These are phyloP conservation scores for Solanum pinnatisectum DNA, from an alignment of 257 asterid species.

Conservation along the genomic window DNA sequence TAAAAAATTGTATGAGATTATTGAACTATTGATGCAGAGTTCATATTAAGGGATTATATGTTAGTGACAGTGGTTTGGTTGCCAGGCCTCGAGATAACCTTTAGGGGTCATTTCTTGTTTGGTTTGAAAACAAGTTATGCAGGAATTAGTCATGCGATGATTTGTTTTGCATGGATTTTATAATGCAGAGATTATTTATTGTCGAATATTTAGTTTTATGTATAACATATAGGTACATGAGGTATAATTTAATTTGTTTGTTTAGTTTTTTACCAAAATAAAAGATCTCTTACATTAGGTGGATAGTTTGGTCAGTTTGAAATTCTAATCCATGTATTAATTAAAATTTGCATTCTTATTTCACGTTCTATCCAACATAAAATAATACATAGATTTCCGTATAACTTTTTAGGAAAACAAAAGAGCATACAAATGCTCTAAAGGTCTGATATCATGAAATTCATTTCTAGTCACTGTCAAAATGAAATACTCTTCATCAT, in stretches of 20 bases:
- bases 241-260: neutral
- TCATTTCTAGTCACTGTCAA: no score
- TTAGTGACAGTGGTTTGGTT: neutral
- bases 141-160: neutral
- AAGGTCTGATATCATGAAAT: no score
- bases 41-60: neutral
- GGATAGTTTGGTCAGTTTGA: no score
- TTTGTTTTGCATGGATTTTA: neutral
- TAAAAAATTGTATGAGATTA: neutral
- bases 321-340: no score
- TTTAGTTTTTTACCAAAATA: no score
- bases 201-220: neutral
- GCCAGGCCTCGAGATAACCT: no score
- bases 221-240: neutral
- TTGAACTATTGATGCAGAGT: neutral
- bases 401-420: no score
- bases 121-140: neutral
- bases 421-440: no score
- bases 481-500: no score
- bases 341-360: no score
- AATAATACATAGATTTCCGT: no score
- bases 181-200: neutral
- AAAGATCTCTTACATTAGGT: neutral
- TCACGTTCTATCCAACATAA: no score
- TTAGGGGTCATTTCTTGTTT: neutral